Percentiles rank a stretch among this genome's conserved stretches.
Evolutionary conservation across 306 rosid genomes (phyloP).

Genomic region (Comarum palustre): DNA sequence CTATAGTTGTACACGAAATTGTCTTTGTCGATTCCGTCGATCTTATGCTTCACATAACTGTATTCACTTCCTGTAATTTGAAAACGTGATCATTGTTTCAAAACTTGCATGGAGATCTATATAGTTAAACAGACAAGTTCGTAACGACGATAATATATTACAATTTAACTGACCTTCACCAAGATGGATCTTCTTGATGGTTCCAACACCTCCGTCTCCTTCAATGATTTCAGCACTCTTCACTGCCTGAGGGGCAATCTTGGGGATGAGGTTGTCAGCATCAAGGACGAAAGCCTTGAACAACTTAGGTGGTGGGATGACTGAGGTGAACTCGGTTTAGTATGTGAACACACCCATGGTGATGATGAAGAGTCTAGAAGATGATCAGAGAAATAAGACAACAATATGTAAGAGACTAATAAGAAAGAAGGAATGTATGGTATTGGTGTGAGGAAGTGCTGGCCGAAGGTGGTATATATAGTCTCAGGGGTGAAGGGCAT

Average conservation of each 20-base stretch:
- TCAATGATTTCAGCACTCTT: background rate
- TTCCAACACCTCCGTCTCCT: background rate
- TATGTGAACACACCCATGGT: slow-evolving; percentile 19
- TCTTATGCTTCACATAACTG: slow-evolving; percentile 41
- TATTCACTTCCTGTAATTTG: slow-evolving; percentile 36
- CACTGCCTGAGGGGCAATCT: background rate
- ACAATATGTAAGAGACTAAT: no score
- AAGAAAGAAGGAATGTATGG: no score
- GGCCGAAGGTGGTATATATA: no score
- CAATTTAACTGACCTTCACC: no score
- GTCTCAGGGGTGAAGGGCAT: no score
- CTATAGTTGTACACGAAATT: slow-evolving; percentile 36
- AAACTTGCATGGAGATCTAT: no score
- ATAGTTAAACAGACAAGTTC: no score
- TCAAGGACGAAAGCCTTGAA: background rate
- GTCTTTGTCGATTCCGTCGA: slow-evolving; percentile 35
- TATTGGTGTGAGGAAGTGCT: background rate
- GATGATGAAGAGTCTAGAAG: background rate
- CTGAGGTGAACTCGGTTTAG: slow-evolving; percentile 5
- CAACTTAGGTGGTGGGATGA: background rate
- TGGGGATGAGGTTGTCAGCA: background rate
- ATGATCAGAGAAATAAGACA: background rate
- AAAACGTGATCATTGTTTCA: no score
- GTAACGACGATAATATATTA: no score
- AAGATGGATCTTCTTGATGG: background rate